Conservation (phyloP, 768 basidiomycete species). For the Punctularia strigosozonata region DNA sequence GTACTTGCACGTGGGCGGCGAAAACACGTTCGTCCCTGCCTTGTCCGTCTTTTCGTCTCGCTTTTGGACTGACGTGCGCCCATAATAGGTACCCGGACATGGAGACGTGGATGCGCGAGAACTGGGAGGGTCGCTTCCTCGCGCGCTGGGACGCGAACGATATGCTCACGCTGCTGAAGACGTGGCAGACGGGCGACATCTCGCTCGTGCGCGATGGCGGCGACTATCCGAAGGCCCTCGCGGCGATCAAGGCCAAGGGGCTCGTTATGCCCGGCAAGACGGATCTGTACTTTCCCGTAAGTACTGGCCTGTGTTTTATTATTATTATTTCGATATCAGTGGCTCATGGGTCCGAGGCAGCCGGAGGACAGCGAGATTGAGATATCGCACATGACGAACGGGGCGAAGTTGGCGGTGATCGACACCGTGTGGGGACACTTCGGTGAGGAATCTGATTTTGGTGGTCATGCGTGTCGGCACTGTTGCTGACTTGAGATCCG, state of each 20-base stretch:
- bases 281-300: conserved; percentile 45
- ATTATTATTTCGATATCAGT: not conserved
- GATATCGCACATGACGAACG: conserved; percentile 27
- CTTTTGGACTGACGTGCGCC: no score
- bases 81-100: conserved; percentile 30
- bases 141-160: conserved; percentile 43
- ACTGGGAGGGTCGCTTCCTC: conserved; percentile 36
- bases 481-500: not conserved
- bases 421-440: conserved; percentile 47
- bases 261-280: conserved; percentile 50
- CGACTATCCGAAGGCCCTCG: conserved; percentile 27
- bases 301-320: not conserved
- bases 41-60: no score
- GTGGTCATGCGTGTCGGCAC: not conserved
- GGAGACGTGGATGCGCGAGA: conserved; percentile 36
- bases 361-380: conserved; percentile 45
- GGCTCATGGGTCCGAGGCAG: conserved; percentile 16
- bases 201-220: conserved; percentile 30
- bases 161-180: conserved; percentile 32
- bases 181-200: conserved; percentile 41
- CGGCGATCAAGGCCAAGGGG: conserved; percentile 35
- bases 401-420: conserved; percentile 36
- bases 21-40: conserved; percentile 18
- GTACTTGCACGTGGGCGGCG: conserved; percentile 31
- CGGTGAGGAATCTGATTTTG: conserved; percentile 20